Evolutionary conservation across 176 grass and related monocot genomes (phyloP).

Genomic region (Poa pratensis): DNA sequence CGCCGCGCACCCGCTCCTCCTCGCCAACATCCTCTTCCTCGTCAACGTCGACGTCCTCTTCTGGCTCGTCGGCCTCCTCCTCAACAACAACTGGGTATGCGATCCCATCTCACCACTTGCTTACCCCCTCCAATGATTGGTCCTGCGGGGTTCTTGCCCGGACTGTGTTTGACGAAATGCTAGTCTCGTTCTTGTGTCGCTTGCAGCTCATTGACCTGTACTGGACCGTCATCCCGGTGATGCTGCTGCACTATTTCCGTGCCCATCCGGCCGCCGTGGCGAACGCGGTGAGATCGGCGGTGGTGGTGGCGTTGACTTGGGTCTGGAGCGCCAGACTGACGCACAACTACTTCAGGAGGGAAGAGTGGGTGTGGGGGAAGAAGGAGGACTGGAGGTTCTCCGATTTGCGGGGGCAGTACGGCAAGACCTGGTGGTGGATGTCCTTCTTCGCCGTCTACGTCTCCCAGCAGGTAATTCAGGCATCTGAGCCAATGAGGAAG

Average conservation of each 20-base stretch:
- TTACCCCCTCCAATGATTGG: neutral
- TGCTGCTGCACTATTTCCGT: slow-evolving; percentile 79
- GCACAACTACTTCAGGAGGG: slow-evolving; percentile 92
- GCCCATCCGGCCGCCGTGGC: slow-evolving; percentile 62
- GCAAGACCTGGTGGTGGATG: slow-evolving; percentile 87
- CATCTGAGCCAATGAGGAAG: neutral
- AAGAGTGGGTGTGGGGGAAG: slow-evolving; percentile 75
- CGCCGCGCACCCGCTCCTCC: slow-evolving; percentile 72
- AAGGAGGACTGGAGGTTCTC: slow-evolving; percentile 88
- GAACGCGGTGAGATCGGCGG: slow-evolving; percentile 51
- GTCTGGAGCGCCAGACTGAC: slow-evolving; percentile 83
- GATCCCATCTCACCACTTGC: neutral
- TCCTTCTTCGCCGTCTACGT: slow-evolving; percentile 92
- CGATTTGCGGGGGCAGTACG: slow-evolving; percentile 85
- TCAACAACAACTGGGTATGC: slow-evolving; percentile 88
- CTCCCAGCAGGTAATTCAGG: slow-evolving; percentile 69
- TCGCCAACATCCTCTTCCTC: slow-evolving; percentile 89
- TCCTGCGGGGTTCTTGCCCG: neutral
- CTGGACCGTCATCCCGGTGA: slow-evolving; percentile 95
- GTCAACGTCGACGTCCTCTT: slow-evolving; percentile 89
- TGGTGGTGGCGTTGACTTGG: slow-evolving; percentile 63
- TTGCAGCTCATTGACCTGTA: slow-evolving; percentile 93
- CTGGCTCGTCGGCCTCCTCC: slow-evolving; percentile 86
- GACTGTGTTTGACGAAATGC: slow-evolving; percentile 40
- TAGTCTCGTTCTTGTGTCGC: neutral